These are phyloP conservation scores for Candida chilensis DNA, from an alignment of 805 yeast genomes.

Conservation along the genomic window DNA sequence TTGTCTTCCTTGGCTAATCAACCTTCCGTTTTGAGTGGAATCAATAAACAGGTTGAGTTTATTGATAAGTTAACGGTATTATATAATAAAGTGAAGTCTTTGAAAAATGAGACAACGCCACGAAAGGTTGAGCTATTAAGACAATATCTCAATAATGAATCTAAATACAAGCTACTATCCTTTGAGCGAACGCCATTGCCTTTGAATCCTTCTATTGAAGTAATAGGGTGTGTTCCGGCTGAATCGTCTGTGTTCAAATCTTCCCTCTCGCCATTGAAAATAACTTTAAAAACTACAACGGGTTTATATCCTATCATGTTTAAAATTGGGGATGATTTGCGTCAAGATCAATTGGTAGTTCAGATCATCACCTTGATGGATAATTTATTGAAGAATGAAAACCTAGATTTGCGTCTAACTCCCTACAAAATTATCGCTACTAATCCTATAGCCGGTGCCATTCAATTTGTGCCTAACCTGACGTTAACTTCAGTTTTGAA, in stretches of 20 bases:
- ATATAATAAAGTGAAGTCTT: constrained; percentile 51
- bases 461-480: constrained; percentile 90
- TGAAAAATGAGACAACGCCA: constrained; percentile 65
- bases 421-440: constrained; percentile 91
- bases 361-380: constrained; percentile 92
- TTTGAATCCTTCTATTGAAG: constrained; percentile 67
- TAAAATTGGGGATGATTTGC: constrained; percentile 89
- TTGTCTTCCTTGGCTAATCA: too few relatives aligned
- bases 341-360: constrained; percentile 96
- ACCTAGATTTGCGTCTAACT: constrained; percentile 76
- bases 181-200: constrained; percentile 65
- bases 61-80: constrained; percentile 56
- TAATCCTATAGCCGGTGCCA: constrained; percentile 83
- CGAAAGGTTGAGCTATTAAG: constrained; percentile 65
- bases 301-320: constrained; percentile 75
- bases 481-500: constrained; percentile 75
- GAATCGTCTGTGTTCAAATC: constrained; percentile 86
- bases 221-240: constrained; percentile 71
- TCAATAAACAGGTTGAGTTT: constrained; percentile 65
- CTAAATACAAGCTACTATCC: constrained; percentile 27
- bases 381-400: constrained; percentile 77
- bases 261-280: constrained; percentile 80
- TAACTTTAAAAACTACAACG: constrained; percentile 55
- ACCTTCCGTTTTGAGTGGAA: too few relatives aligned
- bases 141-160: constrained; percentile 40